phyloP scores from a whole-genome alignment of 495 filamentous ascomycete species.

The Aspergillus ellipticus region DNA sequence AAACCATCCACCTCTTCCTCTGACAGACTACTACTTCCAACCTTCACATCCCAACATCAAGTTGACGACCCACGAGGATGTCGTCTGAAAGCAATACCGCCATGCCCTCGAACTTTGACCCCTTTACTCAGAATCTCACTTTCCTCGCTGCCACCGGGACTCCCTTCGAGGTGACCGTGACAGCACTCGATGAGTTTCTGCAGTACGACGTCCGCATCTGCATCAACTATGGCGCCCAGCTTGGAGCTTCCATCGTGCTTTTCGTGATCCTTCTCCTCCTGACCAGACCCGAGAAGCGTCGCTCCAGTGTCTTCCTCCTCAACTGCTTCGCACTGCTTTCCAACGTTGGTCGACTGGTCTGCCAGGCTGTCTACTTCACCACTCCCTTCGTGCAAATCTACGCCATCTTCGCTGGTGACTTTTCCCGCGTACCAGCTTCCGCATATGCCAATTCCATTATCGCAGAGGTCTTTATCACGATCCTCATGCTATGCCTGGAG shows the following conservation, averaged over 20 bases:
- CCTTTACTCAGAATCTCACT: slow-evolving; percentile 55
- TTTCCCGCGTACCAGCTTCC: slow-evolving; percentile 39
- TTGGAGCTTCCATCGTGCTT: slow-evolving; percentile 69
- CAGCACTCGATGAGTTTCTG: slow-evolving; percentile 45
- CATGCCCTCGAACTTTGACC: slow-evolving; percentile 45
- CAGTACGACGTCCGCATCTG: slow-evolving; percentile 49
- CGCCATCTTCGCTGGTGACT: slow-evolving; percentile 55
- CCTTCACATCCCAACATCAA: not conserved
- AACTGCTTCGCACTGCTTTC: slow-evolving; percentile 58
- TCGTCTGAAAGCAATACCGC: not conserved
- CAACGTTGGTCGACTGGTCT: slow-evolving; percentile 57
- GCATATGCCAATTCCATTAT: slow-evolving; percentile 52
- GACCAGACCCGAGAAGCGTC: slow-evolving; percentile 59
- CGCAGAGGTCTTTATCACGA: slow-evolving; percentile 48
- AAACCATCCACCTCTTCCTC: not conserved
- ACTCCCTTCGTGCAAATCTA: slow-evolving; percentile 58
- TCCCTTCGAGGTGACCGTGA: slow-evolving; percentile 47
- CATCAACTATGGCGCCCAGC: slow-evolving; percentile 69
- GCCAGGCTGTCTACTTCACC: slow-evolving; percentile 56
- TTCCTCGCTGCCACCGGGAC: slow-evolving; percentile 50
- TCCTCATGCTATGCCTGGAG: slow-evolving; percentile 60
- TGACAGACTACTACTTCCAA: not conserved
- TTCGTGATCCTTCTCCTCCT: slow-evolving; percentile 62
- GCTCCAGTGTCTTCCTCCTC: slow-evolving; percentile 57
- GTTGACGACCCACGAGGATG: not conserved